A percentile compares a stretch with the other conserved stretches of the same genome.
These are phyloP conservation scores for Exserohilum rostratum DNA, from an alignment of 2,329 filamentous ascomycete species.

Conservation along the genomic window DNA sequence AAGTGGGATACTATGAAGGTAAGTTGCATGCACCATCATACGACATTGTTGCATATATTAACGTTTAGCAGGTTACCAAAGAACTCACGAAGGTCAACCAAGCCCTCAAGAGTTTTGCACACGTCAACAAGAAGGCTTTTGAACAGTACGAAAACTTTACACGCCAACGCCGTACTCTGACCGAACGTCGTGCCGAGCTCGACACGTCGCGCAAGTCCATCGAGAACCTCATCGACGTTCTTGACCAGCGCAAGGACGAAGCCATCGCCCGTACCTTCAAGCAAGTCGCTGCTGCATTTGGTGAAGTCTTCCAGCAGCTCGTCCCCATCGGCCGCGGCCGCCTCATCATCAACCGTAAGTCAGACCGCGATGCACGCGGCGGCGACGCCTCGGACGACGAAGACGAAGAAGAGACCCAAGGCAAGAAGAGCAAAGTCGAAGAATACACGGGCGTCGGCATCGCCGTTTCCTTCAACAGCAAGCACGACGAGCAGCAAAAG, in stretches of 20 bases:
- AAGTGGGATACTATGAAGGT: constrained; percentile 80
- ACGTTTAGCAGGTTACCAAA: constrained; percentile 47
- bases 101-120: constrained; percentile 91
- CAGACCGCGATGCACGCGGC: constrained; percentile 71
- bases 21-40: constrained; percentile 14
- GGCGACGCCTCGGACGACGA: constrained; percentile 66
- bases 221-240: constrained; percentile 86
- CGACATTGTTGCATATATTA: constrained; percentile 4
- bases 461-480: constrained; percentile 97
- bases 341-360: constrained; percentile 89
- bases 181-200: constrained; percentile 83
- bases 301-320: constrained; percentile 90
- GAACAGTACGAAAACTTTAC: constrained; percentile 99
- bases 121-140: constrained; percentile 99
- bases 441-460: constrained; percentile 97
- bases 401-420: constrained; percentile 49
- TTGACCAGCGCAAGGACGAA: constrained; percentile 96
- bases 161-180: constrained; percentile 84
- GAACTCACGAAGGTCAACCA: constrained; percentile 89
- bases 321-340: constrained; percentile 92
- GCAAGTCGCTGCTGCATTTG: constrained; percentile 93
- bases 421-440: constrained; percentile 65
- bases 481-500: constrained; percentile 96
- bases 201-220: constrained; percentile 87
- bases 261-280: constrained; percentile 98